These are phyloP conservation scores for Trichoderma gamsii DNA, from an alignment of 495 filamentous ascomycete species.

Conservation along the genomic window DNA sequence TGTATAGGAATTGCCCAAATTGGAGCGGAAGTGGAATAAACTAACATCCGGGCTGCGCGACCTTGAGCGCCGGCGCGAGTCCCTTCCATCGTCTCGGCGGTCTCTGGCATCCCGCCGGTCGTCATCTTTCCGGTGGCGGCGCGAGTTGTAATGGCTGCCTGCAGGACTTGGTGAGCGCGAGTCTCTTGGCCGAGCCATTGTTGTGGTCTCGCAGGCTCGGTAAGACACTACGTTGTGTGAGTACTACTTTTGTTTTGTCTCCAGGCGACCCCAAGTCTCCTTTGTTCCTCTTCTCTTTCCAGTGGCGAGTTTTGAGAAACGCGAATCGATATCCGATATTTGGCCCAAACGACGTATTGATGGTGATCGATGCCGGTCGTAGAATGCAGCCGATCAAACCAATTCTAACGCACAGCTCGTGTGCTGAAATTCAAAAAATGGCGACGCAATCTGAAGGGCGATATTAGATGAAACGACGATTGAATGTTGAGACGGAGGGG, in stretches of 20 bases:
- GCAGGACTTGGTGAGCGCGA: slow-evolving; percentile 93
- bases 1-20: slow-evolving; percentile 27
- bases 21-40: slow-evolving; percentile 3
- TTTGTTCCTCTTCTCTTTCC: neutral
- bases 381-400: neutral
- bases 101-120: slow-evolving; percentile 64
- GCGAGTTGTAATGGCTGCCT: slow-evolving; percentile 77
- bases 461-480: neutral
- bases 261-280: neutral
- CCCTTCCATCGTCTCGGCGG: slow-evolving; percentile 43
- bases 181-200: slow-evolving; percentile 84
- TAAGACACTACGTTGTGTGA: slow-evolving; percentile 12
- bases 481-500: neutral
- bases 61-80: slow-evolving; percentile 56
- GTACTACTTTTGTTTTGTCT: slow-evolving; percentile 12
- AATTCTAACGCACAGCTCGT: neutral
- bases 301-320: neutral
- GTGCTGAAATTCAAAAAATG: too few species aligned
- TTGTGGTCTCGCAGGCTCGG: slow-evolving; percentile 16
- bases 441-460: neutral
- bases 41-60: slow-evolving; percentile 72
- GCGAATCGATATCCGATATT: neutral
- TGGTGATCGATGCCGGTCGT: neutral
- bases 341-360: neutral
- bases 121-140: slow-evolving; percentile 67